Evolutionary conservation across 2,329 filamentous ascomycete genomes (phyloP).

Genomic region (Periconia digitata): DNA sequence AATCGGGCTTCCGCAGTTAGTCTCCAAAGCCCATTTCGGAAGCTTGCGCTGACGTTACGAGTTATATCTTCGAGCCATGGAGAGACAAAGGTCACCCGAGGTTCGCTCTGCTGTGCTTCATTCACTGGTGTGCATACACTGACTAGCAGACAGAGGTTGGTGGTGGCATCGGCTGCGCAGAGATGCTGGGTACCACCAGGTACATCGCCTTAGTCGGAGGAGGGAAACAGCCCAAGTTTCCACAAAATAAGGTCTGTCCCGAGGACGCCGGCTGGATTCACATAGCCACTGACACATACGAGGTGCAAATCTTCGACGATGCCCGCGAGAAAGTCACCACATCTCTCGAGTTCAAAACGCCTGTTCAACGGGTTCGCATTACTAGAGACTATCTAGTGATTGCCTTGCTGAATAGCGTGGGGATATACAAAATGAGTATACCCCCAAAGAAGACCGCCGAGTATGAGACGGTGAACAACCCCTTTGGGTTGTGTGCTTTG

Average conservation of each 20-base stretch:
- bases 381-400: conserved; percentile 76
- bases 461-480: conserved; percentile 86
- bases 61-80: conserved; percentile 36
- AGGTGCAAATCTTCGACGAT: conserved; percentile 92
- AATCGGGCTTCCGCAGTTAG: conserved; percentile 82
- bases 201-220: conserved; percentile 89
- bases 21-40: conserved; percentile 9
- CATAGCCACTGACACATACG: conserved; percentile 29
- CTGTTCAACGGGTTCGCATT: conserved; percentile 77
- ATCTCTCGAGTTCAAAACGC: conserved; percentile 75
- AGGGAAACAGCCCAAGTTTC: conserved; percentile 80
- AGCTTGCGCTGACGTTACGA: conserved; percentile 17
- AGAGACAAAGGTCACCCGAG: conserved; percentile 33
- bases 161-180: conserved; percentile 77
- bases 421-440: conserved; percentile 77
- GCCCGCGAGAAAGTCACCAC: conserved; percentile 73
- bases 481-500: conserved; percentile 76
- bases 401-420: conserved; percentile 77
- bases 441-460: conserved; percentile 69
- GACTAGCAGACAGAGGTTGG: conserved; percentile 32
- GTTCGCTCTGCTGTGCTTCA: conserved; percentile 12
- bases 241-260: conserved; percentile 72
- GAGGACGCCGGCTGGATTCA: conserved; percentile 28
- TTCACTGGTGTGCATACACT: conserved; percentile 7
- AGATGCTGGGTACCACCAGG: conserved; percentile 85